A percentile compares a stretch with the other conserved stretches of the same genome.
Evolutionary conservation across 441 rosid genomes (phyloP).

Genomic region (Pelargonium cotyledonis): DNA sequence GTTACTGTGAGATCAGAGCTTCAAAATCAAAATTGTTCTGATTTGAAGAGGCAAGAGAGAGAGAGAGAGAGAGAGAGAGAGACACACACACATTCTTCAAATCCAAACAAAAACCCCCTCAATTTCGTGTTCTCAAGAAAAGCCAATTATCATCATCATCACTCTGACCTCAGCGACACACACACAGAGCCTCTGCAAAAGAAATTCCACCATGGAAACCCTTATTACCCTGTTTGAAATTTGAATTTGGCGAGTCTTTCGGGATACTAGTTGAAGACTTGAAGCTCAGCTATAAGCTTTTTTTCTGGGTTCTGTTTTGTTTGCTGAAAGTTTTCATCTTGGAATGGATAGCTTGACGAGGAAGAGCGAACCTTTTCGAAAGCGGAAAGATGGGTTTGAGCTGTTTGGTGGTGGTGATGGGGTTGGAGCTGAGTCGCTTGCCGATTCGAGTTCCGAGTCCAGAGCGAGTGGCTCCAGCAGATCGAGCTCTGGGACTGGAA

Average conservation of each 20-base stretch:
- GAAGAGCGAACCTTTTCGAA: constrained; percentile 28
- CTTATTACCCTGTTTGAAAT: not conserved
- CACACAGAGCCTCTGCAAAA: no score
- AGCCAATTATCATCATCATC: not conserved
- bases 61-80: no score
- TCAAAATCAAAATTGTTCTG: no score
- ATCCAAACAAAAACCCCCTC: not conserved
- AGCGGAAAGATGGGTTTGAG: constrained; percentile 18
- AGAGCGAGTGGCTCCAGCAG: constrained; percentile 67
- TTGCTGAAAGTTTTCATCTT: constrained; percentile 23
- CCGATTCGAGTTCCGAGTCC: constrained; percentile 40
- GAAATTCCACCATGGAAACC: not conserved
- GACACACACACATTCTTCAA: not conserved
- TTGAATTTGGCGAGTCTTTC: not conserved
- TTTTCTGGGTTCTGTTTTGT: constrained; percentile 19
- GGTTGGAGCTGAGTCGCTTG: constrained; percentile 24
- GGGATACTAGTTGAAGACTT: not conserved
- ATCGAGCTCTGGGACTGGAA: constrained; percentile 52
- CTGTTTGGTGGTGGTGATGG: not conserved
- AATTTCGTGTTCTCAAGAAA: not conserved
- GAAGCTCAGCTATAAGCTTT: constrained; percentile 19
- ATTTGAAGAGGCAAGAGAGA: no score
- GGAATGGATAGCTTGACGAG: constrained; percentile 44
- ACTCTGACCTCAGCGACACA: not conserved
- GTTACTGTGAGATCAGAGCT: not conserved